A percentile compares a stretch with the other conserved stretches of the same genome.
phyloP scores from a whole-genome alignment of 2,329 filamentous ascomycete genomes.

The Phyllosticta citriasiana region DNA sequence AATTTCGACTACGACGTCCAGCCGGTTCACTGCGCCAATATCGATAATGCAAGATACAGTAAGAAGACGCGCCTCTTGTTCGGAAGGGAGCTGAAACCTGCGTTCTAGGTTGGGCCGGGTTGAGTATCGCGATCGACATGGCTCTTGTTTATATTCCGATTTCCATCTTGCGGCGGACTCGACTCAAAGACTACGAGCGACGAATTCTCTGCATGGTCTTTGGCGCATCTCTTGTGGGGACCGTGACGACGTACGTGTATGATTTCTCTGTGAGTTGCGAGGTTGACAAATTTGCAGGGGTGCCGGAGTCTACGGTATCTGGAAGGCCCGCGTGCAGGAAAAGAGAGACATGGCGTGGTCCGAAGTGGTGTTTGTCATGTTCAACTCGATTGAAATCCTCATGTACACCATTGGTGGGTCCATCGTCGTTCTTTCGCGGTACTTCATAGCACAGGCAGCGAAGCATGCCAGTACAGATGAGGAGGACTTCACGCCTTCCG shows the following conservation, averaged over 20 bases:
- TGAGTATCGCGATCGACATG: constrained; percentile 6
- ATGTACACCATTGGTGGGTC: constrained; percentile 9
- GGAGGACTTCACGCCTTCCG: not conserved
- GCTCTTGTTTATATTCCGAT: constrained; percentile 7
- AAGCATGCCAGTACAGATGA: not conserved
- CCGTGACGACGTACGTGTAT: constrained; percentile 1
- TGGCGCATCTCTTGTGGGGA: not conserved
- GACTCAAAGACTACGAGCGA: constrained; percentile 3
- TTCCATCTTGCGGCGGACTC: constrained; percentile 5
- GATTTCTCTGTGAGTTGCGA: not conserved
- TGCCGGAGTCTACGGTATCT: constrained; percentile 6
- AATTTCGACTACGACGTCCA: constrained; percentile 6
- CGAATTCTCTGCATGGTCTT: constrained; percentile 2
- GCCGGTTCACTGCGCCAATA: constrained; percentile 1
- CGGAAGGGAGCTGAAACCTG: not conserved
- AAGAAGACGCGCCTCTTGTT: not conserved
- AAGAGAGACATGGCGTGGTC: constrained; percentile 1
- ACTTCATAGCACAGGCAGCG: constrained; percentile 7
- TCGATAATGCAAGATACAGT: constrained; percentile 6
- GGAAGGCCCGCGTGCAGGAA: constrained; percentile 2
- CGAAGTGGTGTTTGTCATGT: constrained; percentile 8
- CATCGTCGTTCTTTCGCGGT: constrained; percentile 6
- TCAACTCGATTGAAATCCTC: constrained; percentile 9
- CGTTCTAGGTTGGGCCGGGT: constrained; percentile 3
- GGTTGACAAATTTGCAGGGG: not conserved